phyloP scores from a whole-genome alignment of 2,329 filamentous ascomycete genomes.

The Colletotrichum falcatum region DNA sequence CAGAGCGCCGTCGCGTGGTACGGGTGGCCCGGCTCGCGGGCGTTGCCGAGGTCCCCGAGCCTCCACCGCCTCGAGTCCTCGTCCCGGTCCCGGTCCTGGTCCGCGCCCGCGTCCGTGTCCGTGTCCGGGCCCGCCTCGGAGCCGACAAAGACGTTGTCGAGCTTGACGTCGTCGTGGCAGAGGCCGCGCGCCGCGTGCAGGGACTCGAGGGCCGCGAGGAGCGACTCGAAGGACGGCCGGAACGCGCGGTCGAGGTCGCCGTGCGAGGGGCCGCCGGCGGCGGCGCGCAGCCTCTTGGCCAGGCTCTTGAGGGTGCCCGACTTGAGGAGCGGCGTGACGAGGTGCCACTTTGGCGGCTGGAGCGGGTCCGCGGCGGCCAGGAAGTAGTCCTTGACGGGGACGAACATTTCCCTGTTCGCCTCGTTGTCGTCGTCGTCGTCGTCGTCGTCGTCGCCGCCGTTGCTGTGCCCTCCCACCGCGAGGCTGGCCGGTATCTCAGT shows the following conservation, averaged over 20 bases:
- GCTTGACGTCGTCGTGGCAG: slow-evolving; percentile 51
- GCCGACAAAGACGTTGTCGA: slow-evolving; percentile 49
- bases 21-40: slow-evolving; percentile 46
- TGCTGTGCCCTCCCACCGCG: slow-evolving; percentile 45
- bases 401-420: slow-evolving; percentile 41
- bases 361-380: slow-evolving; percentile 41
- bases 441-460: slow-evolving; percentile 19
- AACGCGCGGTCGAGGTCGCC: slow-evolving; percentile 48
- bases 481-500: slow-evolving; percentile 49
- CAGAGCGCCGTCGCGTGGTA: slow-evolving; percentile 50
- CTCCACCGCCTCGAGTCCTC: too few relatives aligned
- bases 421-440: slow-evolving; percentile 23
- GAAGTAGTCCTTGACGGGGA: slow-evolving; percentile 50
- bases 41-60: slow-evolving; percentile 50
- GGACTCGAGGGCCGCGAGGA: slow-evolving; percentile 45
- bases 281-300: slow-evolving; percentile 42
- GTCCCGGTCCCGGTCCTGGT: too few relatives aligned
- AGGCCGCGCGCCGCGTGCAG: slow-evolving; percentile 46
- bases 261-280: slow-evolving; percentile 32
- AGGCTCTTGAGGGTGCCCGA: slow-evolving; percentile 46
- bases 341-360: slow-evolving; percentile 44
- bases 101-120: too few relatives aligned
- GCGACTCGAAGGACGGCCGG: slow-evolving; percentile 46
- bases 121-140: slow-evolving; percentile 35
- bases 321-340: slow-evolving; percentile 47